Percentiles rank a stretch among this genome's conserved stretches.
Conservation (phyloP, 345 rosid species). For the Acer yangbiense region DNA sequence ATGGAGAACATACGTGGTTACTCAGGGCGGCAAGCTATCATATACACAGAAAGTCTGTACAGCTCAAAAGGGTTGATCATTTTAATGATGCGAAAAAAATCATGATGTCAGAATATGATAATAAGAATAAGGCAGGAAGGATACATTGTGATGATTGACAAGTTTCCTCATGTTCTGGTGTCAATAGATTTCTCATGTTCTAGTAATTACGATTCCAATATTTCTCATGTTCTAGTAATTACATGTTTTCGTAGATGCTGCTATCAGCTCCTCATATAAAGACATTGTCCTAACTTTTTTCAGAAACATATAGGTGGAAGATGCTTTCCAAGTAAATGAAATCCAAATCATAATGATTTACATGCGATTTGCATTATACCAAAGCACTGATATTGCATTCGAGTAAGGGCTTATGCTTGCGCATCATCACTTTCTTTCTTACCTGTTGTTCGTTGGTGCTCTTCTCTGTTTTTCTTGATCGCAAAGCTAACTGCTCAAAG, state of each 20-base stretch:
- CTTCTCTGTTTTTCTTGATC: neutral
- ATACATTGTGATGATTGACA: neutral
- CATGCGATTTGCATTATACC: constrained; percentile 25
- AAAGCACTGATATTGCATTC: constrained; percentile 7
- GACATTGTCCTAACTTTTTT: constrained; percentile 11
- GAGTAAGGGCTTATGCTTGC: neutral
- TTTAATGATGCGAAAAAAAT: too few relatives aligned
- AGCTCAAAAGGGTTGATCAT: too few relatives aligned
- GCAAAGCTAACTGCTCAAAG: neutral
- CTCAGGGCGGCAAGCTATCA: too few relatives aligned
- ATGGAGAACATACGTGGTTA: too few relatives aligned
- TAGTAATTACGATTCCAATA: too few relatives aligned
- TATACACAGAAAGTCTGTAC: too few relatives aligned
- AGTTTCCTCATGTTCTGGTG: too few relatives aligned
- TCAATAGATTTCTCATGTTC: neutral
- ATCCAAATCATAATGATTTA: constrained; percentile 24
- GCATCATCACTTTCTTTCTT: neutral
- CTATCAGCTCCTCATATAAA: too few relatives aligned
- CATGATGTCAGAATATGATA: too few relatives aligned
- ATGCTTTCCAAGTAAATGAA: constrained; percentile 12
- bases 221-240: constrained; percentile 21
- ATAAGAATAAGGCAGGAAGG: neutral
- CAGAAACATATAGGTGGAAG: neutral
- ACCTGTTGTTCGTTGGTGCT: neutral
- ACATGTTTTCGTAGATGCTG: constrained; percentile 1